Evolutionary conservation across 371 early-diverging fungal genomes (phyloP).

Genomic region (Mucor velutinosus): DNA sequence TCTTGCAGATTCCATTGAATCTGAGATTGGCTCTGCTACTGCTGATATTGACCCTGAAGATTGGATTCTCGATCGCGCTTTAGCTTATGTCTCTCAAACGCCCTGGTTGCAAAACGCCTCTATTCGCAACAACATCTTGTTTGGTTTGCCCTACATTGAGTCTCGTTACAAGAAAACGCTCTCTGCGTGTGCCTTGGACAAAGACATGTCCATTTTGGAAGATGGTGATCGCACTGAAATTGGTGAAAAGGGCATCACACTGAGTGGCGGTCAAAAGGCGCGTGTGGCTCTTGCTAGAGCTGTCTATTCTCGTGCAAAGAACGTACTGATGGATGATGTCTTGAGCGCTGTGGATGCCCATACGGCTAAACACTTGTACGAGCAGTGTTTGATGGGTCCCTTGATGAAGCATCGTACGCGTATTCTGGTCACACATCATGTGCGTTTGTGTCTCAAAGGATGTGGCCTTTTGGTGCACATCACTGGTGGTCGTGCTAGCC

Average conservation of each 20-base stretch:
- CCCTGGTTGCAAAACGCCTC: slow-evolving; percentile 90
- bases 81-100: slow-evolving; percentile 38
- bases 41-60: slow-evolving; percentile 7
- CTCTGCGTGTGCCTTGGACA: slow-evolving; percentile 58
- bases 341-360: slow-evolving; percentile 85
- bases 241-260: slow-evolving; percentile 84
- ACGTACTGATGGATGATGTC: slow-evolving; percentile 83
- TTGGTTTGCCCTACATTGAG: slow-evolving; percentile 48
- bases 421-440: slow-evolving; percentile 89
- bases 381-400: slow-evolving; percentile 68
- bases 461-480: slow-evolving; percentile 16
- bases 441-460: slow-evolving; percentile 69
- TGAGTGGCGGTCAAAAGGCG: slow-evolving; percentile 81
- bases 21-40: slow-evolving; percentile 38
- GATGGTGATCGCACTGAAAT: slow-evolving; percentile 92
- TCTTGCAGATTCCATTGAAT: slow-evolving; percentile 37
- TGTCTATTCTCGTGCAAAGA: slow-evolving; percentile 75
- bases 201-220: slow-evolving; percentile 62
- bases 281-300: slow-evolving; percentile 85
- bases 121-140: slow-evolving; percentile 66
- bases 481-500: slow-evolving; percentile 53
- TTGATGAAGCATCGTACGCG: slow-evolving; percentile 79
- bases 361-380: slow-evolving; percentile 83
- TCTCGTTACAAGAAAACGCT: slow-evolving; percentile 61
- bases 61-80: slow-evolving; percentile 25